A percentile compares a stretch with the other conserved stretches of the same genome.
phyloP scores from a whole-genome alignment of 2,329 filamentous ascomycete species.

The Hypomyces perniciosus region DNA sequence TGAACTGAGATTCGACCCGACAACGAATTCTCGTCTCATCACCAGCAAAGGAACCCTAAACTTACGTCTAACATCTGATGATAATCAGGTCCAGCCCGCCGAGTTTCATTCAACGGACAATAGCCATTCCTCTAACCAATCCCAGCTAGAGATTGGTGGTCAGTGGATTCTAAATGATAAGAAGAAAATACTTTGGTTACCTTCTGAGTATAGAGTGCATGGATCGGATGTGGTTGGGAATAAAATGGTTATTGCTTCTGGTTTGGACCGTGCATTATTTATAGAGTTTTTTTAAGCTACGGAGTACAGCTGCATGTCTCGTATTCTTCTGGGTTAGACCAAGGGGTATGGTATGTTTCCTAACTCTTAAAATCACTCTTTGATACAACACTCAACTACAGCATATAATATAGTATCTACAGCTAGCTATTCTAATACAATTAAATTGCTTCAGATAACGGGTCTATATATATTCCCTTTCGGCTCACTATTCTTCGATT shows the following conservation, averaged over 20 bases:
- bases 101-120: not conserved
- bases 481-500: no score
- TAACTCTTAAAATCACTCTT: no score
- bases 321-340: no score
- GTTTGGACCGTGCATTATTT: not conserved
- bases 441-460: no score
- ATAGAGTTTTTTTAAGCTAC: no score
- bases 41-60: not conserved
- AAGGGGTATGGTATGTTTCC: no score
- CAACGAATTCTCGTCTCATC: not conserved
- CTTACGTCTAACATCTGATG: not conserved
- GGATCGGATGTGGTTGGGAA: not conserved
- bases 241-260: not conserved
- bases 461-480: no score
- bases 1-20: not conserved
- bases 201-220: not conserved
- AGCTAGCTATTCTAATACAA: no score
- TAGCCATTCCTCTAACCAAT: not conserved
- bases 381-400: no score
- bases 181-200: not conserved
- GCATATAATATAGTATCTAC: no score
- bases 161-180: not conserved
- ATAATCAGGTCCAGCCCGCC: not conserved
- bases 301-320: no score
- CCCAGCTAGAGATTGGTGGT: not conserved